Evolutionary conservation across 805 yeast genomes (phyloP).

Genomic region (Candida suzukii): DNA sequence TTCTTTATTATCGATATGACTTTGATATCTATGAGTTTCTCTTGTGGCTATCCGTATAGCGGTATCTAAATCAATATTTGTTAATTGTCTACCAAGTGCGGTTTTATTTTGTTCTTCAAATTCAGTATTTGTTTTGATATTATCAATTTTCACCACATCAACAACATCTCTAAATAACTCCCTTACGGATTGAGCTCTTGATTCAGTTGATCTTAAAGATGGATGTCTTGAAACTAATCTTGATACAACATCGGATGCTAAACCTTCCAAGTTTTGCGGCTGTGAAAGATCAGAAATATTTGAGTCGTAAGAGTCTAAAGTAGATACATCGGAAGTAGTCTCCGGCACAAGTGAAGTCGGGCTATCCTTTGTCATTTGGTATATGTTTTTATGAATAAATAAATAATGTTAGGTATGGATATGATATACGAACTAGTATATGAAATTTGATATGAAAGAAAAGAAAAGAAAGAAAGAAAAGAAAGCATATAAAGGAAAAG

Average conservation of each 20-base stretch:
- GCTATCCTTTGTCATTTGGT: background rate
- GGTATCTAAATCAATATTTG: slow-evolving; percentile 15
- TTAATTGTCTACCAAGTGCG: slow-evolving; percentile 12
- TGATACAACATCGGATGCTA: slow-evolving; percentile 8
- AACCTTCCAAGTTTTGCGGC: background rate
- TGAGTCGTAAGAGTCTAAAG: background rate
- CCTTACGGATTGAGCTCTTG: slow-evolving; percentile 3
- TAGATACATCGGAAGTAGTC: background rate
- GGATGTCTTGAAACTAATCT: slow-evolving; percentile 1
- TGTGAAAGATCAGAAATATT: background rate
- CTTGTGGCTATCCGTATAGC: slow-evolving; percentile 14
- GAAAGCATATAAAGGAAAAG: too few species aligned
- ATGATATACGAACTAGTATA: too few species aligned
- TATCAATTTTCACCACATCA: slow-evolving; percentile 18
- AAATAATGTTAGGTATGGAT: too few species aligned
- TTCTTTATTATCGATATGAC: background rate
- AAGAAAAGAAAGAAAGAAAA: too few species aligned
- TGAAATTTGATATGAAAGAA: too few species aligned
- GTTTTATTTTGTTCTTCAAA: slow-evolving; percentile 5
- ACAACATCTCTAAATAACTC: slow-evolving; percentile 5
- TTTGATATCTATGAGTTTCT: background rate
- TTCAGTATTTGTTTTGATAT: slow-evolving; percentile 10
- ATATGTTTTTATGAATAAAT: too few species aligned
- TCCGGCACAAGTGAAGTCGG: background rate
- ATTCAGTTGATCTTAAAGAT: slow-evolving; percentile 2